Percentiles rank a stretch among this genome's conserved stretches.
Evolutionary conservation across 148 eudicot genomes (phyloP).

Genomic region (Rhododendron kiyosumense): DNA sequence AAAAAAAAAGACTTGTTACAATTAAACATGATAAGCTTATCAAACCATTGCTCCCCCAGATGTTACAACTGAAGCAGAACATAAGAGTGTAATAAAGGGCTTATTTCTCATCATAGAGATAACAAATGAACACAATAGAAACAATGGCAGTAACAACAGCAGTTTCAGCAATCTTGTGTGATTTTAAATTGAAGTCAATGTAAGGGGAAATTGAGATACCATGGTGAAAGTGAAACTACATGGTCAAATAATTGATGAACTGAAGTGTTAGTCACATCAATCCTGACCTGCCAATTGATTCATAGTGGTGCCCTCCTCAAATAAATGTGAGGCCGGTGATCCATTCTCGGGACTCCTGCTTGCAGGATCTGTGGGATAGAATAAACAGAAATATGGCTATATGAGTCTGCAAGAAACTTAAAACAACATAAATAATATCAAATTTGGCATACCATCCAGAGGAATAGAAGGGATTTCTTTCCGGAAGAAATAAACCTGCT

Average conservation of each 20-base stretch:
- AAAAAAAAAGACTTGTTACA: not conserved
- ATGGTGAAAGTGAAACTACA: not conserved
- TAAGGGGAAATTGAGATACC: not conserved
- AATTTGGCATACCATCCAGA: constrained; percentile 33
- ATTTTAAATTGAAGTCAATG: not conserved
- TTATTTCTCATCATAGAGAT: not conserved
- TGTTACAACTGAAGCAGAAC: not conserved
- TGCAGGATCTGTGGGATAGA: constrained; percentile 25
- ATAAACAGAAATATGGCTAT: not conserved
- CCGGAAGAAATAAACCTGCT: constrained; percentile 72
- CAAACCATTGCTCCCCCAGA: not conserved
- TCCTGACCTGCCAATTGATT: constrained; percentile 33
- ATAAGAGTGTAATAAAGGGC: not conserved
- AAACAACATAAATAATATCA: not conserved
- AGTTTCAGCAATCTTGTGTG: not conserved
- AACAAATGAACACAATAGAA: not conserved
- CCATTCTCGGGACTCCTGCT: constrained; percentile 22
- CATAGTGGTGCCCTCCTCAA: constrained; percentile 20
- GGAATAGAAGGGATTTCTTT: constrained; percentile 40
- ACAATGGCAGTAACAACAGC: not conserved
- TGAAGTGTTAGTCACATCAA: not conserved
- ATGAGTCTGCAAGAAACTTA: not conserved
- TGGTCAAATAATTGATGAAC: not conserved
- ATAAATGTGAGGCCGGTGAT: constrained; percentile 17
- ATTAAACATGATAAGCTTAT: not conserved